Conservation (phyloP, 208 protist genomes). For the Trypanosoma theileri region DNA sequence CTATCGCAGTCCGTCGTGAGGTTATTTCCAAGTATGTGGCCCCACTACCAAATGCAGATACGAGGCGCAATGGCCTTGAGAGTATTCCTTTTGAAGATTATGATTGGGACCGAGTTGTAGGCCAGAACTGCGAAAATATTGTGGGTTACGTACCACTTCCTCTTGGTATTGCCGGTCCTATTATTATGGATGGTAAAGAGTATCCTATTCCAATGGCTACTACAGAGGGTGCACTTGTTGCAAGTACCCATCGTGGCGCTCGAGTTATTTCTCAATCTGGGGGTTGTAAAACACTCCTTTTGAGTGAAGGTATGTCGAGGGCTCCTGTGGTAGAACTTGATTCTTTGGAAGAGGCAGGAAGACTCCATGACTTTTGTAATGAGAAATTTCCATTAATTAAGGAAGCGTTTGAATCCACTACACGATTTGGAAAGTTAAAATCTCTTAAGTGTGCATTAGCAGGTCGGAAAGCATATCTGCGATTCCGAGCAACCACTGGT, state of each 20-base stretch:
- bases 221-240: constrained; percentile 97
- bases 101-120: constrained; percentile 89
- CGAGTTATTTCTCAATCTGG: constrained; percentile 92
- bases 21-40: constrained; percentile 49
- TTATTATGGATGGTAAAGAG: constrained; percentile 91
- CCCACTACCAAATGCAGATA: constrained; percentile 7
- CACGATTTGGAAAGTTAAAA: constrained; percentile 92
- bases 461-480: constrained; percentile 92
- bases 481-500: constrained; percentile 94
- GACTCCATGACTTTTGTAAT: constrained; percentile 90
- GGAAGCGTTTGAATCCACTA: constrained; percentile 92
- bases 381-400: constrained; percentile 86
- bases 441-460: constrained; percentile 86
- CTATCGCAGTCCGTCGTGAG: constrained; percentile 81
- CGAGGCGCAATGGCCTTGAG: constrained; percentile 52
- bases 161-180: constrained; percentile 93
- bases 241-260: constrained; percentile 95
- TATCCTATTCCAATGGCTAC: constrained; percentile 96
- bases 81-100: constrained; percentile 88
- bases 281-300: constrained; percentile 87
- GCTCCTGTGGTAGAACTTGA: constrained; percentile 93
- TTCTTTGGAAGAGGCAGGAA: constrained; percentile 70
- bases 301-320: constrained; percentile 97
- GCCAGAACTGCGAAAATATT: constrained; percentile 96
- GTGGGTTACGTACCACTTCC: constrained; percentile 97